Conservation (phyloP, 495 filamentous ascomycete species). For the Polyplosphaeria fusca region DNA sequence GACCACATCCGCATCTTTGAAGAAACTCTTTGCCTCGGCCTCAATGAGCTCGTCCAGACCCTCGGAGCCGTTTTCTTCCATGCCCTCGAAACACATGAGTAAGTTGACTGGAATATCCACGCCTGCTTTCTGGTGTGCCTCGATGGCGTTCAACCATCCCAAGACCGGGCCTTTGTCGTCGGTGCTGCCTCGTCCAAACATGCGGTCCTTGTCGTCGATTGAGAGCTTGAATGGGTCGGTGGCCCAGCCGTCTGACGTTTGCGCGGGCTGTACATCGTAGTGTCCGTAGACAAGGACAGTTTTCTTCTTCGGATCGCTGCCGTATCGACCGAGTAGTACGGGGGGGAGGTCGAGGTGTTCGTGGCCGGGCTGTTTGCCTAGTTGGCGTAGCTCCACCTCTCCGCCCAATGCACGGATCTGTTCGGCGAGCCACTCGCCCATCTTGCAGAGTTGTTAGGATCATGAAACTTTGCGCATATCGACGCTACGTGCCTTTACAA, state of each 20-base stretch:
- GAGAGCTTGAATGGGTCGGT: constrained; percentile 90
- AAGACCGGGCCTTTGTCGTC: constrained; percentile 98
- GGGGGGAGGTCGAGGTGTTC: constrained; percentile 90
- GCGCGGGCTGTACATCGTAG: constrained; percentile 97
- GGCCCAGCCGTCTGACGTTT: constrained; percentile 91
- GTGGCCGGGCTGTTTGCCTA: constrained; percentile 86
- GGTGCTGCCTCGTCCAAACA: constrained; percentile 93
- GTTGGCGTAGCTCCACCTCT: constrained; percentile 71
- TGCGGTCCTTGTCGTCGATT: constrained; percentile 84
- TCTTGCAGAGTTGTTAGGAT: constrained; percentile 47
- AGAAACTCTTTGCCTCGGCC: constrained; percentile 82
- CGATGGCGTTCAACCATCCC: constrained; percentile 96
- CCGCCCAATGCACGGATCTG: constrained; percentile 84
- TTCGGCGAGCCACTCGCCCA: constrained; percentile 85
- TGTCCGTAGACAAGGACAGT: constrained; percentile 97
- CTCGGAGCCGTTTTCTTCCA: constrained; percentile 99
- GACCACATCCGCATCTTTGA: constrained; percentile 90
- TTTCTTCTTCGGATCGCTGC: constrained; percentile 82
- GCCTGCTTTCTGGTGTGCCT: constrained; percentile 92
- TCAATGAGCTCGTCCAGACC: constrained; percentile 93
- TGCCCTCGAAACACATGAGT: constrained; percentile 99
- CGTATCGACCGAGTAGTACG: constrained; percentile 86
- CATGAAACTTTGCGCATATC: not conserved
- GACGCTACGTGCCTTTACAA: constrained; percentile 59
- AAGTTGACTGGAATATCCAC: constrained; percentile 96